Percentiles rank a stretch among this genome's conserved stretches.
phyloP scores from a whole-genome alignment of 2,329 filamentous ascomycete genomes.

The Talaromyces islandicus region DNA sequence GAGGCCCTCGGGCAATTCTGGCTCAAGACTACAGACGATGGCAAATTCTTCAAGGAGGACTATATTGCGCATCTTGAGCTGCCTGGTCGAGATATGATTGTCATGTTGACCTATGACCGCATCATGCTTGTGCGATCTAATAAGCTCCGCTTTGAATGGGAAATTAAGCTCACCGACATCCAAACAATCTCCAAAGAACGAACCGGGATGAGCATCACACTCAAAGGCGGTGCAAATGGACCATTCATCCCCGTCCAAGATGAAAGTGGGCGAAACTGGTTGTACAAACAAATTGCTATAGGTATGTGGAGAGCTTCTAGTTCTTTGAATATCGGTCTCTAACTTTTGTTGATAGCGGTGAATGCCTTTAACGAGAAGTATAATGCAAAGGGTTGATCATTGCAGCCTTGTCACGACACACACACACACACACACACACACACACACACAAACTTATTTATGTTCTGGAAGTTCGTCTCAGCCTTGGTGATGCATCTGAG shows the following conservation, averaged over 20 bases:
- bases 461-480: too few species aligned
- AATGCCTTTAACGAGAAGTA: conserved; percentile 64
- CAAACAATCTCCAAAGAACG: conserved; percentile 96
- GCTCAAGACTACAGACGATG: conserved; percentile 97
- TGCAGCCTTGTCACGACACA: not conserved
- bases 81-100: conserved; percentile 77
- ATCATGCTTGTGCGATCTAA: conserved; percentile 88
- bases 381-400: conserved; percentile 50
- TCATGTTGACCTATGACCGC: conserved; percentile 79
- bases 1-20: conserved; percentile 96
- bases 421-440: too few species aligned
- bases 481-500: not conserved
- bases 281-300: conserved; percentile 60
- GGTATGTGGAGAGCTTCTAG: conserved; percentile 25
- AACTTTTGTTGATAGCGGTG: conserved; percentile 41
- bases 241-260: conserved; percentile 93
- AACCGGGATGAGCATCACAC: conserved; percentile 80
- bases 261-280: conserved; percentile 65
- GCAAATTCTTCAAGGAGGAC: conserved; percentile 94
- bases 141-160: conserved; percentile 86
- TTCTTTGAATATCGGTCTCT: not conserved
- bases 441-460: not conserved
- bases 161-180: conserved; percentile 89
- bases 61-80: conserved; percentile 97
- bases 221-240: conserved; percentile 86